Evolutionary conservation across 2,329 filamentous ascomycete genomes (phyloP).

Genomic region (Beauveria caledonica): DNA sequence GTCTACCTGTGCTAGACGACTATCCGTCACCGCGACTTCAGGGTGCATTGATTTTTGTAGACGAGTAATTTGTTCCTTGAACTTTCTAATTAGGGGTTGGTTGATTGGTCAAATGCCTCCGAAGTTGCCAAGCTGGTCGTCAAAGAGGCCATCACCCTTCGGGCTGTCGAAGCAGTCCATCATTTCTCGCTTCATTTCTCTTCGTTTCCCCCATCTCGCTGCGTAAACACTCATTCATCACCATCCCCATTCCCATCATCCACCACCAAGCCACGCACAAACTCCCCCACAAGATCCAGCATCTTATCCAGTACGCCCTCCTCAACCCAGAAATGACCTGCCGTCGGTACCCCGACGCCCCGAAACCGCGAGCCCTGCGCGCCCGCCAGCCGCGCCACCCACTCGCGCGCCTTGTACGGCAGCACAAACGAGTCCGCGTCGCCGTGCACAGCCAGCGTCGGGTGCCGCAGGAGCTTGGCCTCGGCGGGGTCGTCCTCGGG

Average conservation of each 20-base stretch:
- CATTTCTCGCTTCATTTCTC: too few relatives aligned
- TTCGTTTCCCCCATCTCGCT: neutral
- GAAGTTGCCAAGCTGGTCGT: too few relatives aligned
- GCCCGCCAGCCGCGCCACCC: slow-evolving; percentile 49
- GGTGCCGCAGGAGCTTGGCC: slow-evolving; percentile 47
- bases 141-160: too few relatives aligned
- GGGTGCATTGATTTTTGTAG: too few relatives aligned
- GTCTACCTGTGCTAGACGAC: too few relatives aligned
- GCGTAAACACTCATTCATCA: too few relatives aligned
- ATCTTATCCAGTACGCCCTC: slow-evolving; percentile 35
- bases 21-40: too few relatives aligned
- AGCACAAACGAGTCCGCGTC: slow-evolving; percentile 67
- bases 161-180: too few relatives aligned
- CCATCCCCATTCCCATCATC: neutral
- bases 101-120: too few relatives aligned
- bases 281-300: slow-evolving; percentile 22
- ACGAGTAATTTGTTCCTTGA: too few relatives aligned
- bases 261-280: slow-evolving; percentile 13
- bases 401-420: slow-evolving; percentile 53
- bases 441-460: slow-evolving; percentile 66
- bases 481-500: slow-evolving; percentile 31
- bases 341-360: slow-evolving; percentile 39
- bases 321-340: slow-evolving; percentile 58
- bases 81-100: too few relatives aligned
- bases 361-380: slow-evolving; percentile 36